Percentiles rank a stretch among this genome's conserved stretches.
Evolutionary conservation across 2,329 filamentous ascomycete genomes (phyloP).

Genomic region (Alternaria brassicae): DNA sequence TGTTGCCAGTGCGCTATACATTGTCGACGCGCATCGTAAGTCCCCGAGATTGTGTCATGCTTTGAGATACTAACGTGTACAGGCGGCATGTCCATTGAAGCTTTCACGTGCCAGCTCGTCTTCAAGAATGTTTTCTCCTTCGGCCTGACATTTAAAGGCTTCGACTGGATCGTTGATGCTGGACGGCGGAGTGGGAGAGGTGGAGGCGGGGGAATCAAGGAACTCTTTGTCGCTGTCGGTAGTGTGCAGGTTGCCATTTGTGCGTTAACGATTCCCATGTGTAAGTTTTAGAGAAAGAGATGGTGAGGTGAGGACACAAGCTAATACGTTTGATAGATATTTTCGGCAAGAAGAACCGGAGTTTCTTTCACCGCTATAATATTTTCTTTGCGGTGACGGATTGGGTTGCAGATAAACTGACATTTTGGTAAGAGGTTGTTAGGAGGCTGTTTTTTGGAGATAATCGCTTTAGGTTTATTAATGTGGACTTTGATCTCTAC

Average conservation of each 20-base stretch:
- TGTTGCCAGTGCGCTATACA: conserved; percentile 83
- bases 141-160: conserved; percentile 81
- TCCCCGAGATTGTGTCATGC: conserved; percentile 5
- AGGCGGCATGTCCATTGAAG: conserved; percentile 84
- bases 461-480: not conserved
- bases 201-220: conserved; percentile 60
- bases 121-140: conserved; percentile 97
- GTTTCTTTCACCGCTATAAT: conserved; percentile 44
- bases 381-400: conserved; percentile 44
- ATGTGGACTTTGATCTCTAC: not conserved
- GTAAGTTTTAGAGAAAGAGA: conserved; percentile 62
- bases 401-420: conserved; percentile 36
- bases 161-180: conserved; percentile 75
- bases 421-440: conserved; percentile 12
- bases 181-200: conserved; percentile 8
- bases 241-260: conserved; percentile 82
- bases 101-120: conserved; percentile 86
- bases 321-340: conserved; percentile 31
- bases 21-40: conserved; percentile 87
- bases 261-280: conserved; percentile 74
- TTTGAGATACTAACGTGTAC: not conserved
- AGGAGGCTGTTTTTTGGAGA: not conserved
- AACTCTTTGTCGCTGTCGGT: conserved; percentile 73
- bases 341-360: conserved; percentile 48
- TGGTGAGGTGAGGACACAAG: not conserved